Percentiles rank a stretch among this genome's conserved stretches.
Evolutionary conservation across 345 rosid genomes (phyloP).

Genomic region (Orychophragmus violaceus): DNA sequence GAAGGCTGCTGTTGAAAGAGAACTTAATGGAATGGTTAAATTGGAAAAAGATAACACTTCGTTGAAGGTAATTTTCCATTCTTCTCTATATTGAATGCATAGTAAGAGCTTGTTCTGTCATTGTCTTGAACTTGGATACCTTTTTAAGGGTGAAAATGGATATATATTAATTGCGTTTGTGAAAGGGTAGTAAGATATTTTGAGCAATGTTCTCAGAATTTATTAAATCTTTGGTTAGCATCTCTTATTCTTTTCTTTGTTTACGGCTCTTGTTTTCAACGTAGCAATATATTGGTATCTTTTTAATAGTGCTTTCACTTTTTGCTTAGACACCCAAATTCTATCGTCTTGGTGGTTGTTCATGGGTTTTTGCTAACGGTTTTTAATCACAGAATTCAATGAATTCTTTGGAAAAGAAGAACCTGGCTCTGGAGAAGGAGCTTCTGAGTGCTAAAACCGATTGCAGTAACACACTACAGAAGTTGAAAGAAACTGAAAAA

Average conservation of each 20-base stretch:
- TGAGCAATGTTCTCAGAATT: background rate
- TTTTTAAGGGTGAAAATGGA: background rate
- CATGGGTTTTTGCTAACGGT: conserved; percentile 9
- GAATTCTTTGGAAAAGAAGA: conserved; percentile 71
- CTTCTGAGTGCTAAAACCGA: conserved; percentile 55
- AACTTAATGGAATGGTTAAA: conserved; percentile 53
- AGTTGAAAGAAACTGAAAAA: conserved; percentile 60
- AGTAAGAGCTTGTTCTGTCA: conserved; percentile 9
- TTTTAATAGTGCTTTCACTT: background rate
- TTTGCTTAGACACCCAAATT: conserved; percentile 9
- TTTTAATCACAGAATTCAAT: conserved; percentile 29
- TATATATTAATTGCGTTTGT: background rate
- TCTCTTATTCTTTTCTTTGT: background rate
- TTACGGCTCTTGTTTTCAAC: background rate
- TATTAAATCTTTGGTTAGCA: background rate
- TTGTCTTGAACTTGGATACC: background rate
- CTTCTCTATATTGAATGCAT: background rate
- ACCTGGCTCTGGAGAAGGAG: conserved; percentile 60
- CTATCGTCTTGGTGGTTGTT: conserved; percentile 11
- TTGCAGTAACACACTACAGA: conserved; percentile 42
- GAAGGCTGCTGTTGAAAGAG: conserved; percentile 72
- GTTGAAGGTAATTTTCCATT: conserved; percentile 53
- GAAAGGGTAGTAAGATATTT: background rate
- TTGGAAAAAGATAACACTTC: conserved; percentile 61
- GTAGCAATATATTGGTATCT: background rate